Conservation (phyloP, 2,329 filamentous ascomycete genomes). For the Colletotrichum tamarilloi region DNA sequence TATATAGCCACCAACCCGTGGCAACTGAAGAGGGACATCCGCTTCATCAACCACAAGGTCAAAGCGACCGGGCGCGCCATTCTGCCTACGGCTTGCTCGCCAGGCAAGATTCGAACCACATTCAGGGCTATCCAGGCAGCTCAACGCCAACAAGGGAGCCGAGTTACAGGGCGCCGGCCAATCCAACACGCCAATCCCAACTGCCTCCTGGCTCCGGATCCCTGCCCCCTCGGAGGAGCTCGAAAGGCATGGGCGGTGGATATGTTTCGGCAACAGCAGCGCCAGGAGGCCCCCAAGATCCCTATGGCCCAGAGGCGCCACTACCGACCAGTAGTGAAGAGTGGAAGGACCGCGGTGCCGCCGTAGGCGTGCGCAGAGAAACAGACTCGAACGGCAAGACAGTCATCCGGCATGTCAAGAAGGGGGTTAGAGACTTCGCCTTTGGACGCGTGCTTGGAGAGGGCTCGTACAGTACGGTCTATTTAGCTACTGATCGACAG, state of each 20-base stretch:
- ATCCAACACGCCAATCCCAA: constrained; percentile 66
- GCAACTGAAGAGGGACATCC: constrained; percentile 39
- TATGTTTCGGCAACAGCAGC: constrained; percentile 58
- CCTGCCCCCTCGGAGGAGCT: constrained; percentile 80
- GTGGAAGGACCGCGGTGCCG: constrained; percentile 96
- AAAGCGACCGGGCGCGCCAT: constrained; percentile 68
- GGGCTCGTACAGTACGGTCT: constrained; percentile 97
- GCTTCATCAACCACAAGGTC: constrained; percentile 61
- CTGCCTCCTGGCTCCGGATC: constrained; percentile 66
- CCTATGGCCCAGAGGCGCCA: constrained; percentile 52
- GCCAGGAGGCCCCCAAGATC: constrained; percentile 51
- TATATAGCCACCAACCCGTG: constrained; percentile 40
- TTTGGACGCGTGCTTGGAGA: constrained; percentile 93
- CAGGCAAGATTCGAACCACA: constrained; percentile 73
- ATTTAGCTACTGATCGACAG: constrained; percentile 91
- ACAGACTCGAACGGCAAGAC: constrained; percentile 87
- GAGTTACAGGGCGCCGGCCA: constrained; percentile 77
- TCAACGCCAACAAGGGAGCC: constrained; percentile 72
- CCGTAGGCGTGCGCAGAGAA: constrained; percentile 83
- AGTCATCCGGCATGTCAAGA: constrained; percentile 87
- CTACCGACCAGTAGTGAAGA: constrained; percentile 79
- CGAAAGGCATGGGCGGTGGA: constrained; percentile 74
- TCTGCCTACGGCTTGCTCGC: constrained; percentile 66
- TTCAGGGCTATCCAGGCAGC: constrained; percentile 67
- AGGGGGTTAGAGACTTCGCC: constrained; percentile 95